Evolutionary conservation across 2,329 filamentous ascomycete species (phyloP).

Genomic region (Epichloe hybrida): DNA sequence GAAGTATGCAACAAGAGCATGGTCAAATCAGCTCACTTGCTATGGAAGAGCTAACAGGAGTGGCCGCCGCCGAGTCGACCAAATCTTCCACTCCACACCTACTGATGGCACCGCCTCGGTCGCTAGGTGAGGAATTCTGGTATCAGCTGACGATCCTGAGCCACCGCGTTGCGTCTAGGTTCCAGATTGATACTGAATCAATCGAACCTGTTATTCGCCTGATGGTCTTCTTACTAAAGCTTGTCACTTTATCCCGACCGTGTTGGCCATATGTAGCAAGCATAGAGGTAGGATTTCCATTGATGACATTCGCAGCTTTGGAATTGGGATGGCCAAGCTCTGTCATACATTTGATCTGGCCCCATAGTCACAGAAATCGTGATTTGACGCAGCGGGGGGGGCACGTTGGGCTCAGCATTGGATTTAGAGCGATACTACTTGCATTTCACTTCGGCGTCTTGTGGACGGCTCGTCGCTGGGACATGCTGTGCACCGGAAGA

Average conservation of each 20-base stretch:
- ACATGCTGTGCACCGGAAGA: conserved; percentile 18
- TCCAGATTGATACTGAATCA: conserved; percentile 17
- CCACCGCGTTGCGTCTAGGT: conserved; percentile 15
- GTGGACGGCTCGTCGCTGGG: conserved; percentile 21
- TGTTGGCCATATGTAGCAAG: conserved; percentile 63
- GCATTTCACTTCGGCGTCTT: conserved; percentile 20
- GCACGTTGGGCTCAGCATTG: conserved; percentile 11
- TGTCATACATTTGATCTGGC: conserved; percentile 2
- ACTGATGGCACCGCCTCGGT: conserved; percentile 35
- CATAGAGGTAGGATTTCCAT: conserved; percentile 48
- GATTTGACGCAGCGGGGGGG: neutral
- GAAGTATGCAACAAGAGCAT: neutral
- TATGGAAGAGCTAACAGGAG: neutral
- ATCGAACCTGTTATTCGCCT: conserved; percentile 33
- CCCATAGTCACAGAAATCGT: neutral
- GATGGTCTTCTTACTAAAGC: conserved; percentile 53
- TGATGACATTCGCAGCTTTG: conserved; percentile 54
- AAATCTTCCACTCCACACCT: conserved; percentile 15
- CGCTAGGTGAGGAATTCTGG: conserved; percentile 17
- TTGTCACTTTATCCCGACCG: conserved; percentile 48
- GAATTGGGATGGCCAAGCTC: conserved; percentile 39
- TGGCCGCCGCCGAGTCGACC: neutral
- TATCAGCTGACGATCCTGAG: conserved; percentile 22
- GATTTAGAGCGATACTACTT: conserved; percentile 18
- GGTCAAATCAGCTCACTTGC: neutral